These are phyloP conservation scores for Linnemannia zychae DNA, from an alignment of 192 early-diverging fungal species.

Conservation along the genomic window DNA sequence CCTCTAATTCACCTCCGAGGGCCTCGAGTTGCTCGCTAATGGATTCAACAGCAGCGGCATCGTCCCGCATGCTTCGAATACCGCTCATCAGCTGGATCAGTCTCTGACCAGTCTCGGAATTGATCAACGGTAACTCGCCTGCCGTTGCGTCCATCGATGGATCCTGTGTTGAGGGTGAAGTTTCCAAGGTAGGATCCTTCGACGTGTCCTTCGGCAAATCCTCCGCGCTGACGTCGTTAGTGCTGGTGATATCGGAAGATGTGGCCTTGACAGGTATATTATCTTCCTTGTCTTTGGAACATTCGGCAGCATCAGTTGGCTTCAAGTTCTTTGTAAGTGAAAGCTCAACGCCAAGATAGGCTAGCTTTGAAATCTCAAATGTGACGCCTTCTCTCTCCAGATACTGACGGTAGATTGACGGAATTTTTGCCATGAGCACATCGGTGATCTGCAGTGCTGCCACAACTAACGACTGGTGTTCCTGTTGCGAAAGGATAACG, in stretches of 20 bases:
- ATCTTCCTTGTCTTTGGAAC: not conserved
- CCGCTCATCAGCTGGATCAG: slow-evolving; percentile 28
- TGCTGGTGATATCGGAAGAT: not conserved
- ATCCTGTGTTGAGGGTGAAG: not conserved
- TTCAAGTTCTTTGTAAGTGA: slow-evolving; percentile 26
- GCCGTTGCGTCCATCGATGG: not conserved
- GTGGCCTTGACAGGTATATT: not conserved
- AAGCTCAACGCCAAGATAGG: slow-evolving; percentile 30
- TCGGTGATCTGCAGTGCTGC: slow-evolving; percentile 73
- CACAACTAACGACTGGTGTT: slow-evolving; percentile 66
- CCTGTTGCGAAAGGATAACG: slow-evolving; percentile 60
- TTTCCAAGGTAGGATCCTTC: not conserved
- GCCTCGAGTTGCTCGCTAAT: slow-evolving; percentile 30
- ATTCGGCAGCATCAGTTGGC: not conserved
- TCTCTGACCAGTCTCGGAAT: slow-evolving; percentile 1
- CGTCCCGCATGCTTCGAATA: slow-evolving; percentile 27
- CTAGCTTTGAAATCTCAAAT: slow-evolving; percentile 69
- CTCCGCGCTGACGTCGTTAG: not conserved
- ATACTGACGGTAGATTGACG: slow-evolving; percentile 63
- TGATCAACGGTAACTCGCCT: not conserved
- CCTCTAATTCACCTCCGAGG: slow-evolving; percentile 30
- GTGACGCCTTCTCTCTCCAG: slow-evolving; percentile 86
- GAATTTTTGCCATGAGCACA: slow-evolving; percentile 75
- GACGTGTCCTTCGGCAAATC: not conserved
- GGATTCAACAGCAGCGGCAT: not conserved